Conservation (phyloP, 192 early-diverging fungal genomes). For the Funneliformis mosseae region DNA sequence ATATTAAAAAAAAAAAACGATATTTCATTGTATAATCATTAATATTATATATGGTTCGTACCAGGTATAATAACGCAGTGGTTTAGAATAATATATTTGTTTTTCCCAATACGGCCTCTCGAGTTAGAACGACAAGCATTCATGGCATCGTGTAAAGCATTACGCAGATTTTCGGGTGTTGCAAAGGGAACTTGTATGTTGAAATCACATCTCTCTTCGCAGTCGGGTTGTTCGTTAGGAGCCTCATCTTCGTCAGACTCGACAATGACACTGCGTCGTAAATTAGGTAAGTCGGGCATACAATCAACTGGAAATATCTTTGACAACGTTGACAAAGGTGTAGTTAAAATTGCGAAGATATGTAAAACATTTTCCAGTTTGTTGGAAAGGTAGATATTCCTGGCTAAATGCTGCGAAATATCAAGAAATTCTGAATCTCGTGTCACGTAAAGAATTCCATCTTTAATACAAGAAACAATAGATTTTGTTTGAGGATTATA, state of each 20-base stretch:
- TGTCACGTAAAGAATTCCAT: slow-evolving; percentile 40
- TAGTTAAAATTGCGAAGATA: background rate
- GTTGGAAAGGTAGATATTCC: background rate
- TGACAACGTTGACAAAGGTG: background rate
- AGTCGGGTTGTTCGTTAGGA: background rate
- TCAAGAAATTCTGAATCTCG: slow-evolving; percentile 38
- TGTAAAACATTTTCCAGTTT: background rate
- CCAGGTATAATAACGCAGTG: slow-evolving; percentile 58
- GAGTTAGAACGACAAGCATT: slow-evolving; percentile 42
- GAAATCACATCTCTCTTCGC: background rate
- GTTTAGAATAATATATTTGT: slow-evolving; percentile 34
- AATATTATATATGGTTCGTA: slow-evolving; percentile 37
- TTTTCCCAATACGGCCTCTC: slow-evolving; percentile 35
- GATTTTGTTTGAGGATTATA: slow-evolving; percentile 48
- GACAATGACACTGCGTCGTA: background rate
- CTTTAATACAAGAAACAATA: slow-evolving; percentile 49
- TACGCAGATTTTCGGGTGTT: background rate
- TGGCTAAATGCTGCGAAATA: background rate
- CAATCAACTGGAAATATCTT: slow-evolving; percentile 59
- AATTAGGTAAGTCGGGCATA: slow-evolving; percentile 47
- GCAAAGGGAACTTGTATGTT: too few relatives aligned
- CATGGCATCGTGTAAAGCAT: slow-evolving; percentile 18
- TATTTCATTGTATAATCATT: background rate
- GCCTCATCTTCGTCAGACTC: slow-evolving; percentile 31
- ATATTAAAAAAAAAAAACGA: background rate